Evolutionary conservation across 2,329 filamentous ascomycete genomes (phyloP), one percentile per base, ranked within the genome.

Genomic region (Esteya vermicola): DNA sequence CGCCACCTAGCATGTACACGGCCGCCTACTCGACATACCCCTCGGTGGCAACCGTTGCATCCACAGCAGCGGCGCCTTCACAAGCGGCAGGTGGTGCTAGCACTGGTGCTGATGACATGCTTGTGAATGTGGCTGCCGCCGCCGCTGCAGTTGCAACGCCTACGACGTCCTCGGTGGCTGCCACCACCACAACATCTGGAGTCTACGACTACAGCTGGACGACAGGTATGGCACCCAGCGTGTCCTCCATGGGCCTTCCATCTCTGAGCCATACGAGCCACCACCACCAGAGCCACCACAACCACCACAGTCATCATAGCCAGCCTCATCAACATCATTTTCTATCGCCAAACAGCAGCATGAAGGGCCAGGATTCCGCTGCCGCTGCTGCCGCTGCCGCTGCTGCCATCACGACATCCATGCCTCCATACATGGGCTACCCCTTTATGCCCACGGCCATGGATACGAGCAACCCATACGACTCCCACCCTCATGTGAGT

Each of bases 401-500:
- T 9, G 45, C 41, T 14, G 74, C 78, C 49, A 67, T 72, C 47
- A 66, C 71, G 36, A 65, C 72, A n/a, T n/a, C n/a, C 40, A 67
- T 81, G 54, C 73, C 69, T 48, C 70, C 78, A 6, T 81, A 78
- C 58, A 72, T 82, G 61, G 71, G 65, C 61, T 85, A 84, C 57
- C 65, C 68, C 48, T 78, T 76, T 50, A 67, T 81, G 57, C 65
- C 71, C 43, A 67, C 68, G 38, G 71, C 83, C 50, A 70, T 81
- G 50, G 68, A 68, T 54, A 61, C 65, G 43, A 62, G 67, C 43
- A 67, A 72, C 50, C 64, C 71, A 21, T 85, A 83, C 64, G 73
- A 81, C 56, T 72, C 74, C 58, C 72, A 74, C 60, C 73, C 78
- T 69, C 79, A 83, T 74, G 81, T 86, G 78, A 80, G 75, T 78